Conservation (phyloP, 2,329 filamentous ascomycete genomes). For the Didymosphaeria variabile region DNA sequence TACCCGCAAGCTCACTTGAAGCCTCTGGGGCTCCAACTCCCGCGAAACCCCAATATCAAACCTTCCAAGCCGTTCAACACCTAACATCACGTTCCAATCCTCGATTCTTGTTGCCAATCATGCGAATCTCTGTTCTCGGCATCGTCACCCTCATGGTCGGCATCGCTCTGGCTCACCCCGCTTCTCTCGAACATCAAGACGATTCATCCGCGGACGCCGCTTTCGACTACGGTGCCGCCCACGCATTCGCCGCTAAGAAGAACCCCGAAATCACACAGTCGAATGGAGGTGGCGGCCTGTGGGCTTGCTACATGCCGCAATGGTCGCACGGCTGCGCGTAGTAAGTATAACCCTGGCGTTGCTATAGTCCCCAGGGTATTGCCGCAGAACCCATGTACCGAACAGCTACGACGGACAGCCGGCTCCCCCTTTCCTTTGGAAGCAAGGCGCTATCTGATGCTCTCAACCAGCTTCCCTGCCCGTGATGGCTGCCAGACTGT, state of each 20-base stretch:
- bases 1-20: not conserved
- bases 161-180: not conserved
- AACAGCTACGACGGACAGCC: not conserved
- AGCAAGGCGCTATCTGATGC: not conserved
- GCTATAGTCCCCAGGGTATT: no score
- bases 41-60: not conserved
- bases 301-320: not conserved
- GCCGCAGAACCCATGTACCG: not conserved
- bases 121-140: not conserved
- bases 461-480: not conserved
- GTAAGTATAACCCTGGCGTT: not conserved
- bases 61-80: no score
- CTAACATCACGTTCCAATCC: not conserved
- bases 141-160: not conserved
- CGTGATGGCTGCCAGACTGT: not conserved
- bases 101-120: not conserved
- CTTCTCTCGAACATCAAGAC: no score
- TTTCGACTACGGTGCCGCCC: no score
- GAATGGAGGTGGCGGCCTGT: not conserved
- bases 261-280: not conserved
- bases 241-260: no score
- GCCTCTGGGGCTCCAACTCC: not conserved
- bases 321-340: not conserved
- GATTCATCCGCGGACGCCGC: no score
- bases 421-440: not conserved